These are phyloP conservation scores for Lodderomyces metapsilosis DNA, from an alignment of 1,139 yeast genomes.

Conservation along the genomic window DNA sequence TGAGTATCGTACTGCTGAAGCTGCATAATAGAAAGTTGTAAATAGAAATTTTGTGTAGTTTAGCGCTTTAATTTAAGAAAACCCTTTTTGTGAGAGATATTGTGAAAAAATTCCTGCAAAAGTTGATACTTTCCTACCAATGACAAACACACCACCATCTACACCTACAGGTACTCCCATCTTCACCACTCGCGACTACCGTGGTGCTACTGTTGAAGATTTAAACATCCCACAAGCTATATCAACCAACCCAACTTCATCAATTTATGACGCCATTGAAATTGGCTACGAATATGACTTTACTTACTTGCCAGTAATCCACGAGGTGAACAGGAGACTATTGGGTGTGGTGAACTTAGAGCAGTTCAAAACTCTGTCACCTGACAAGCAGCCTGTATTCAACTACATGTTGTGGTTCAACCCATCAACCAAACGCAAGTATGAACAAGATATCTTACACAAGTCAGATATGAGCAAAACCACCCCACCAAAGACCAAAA, in stretches of 20 bases:
- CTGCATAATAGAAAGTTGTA: slow-evolving; percentile 37
- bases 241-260: slow-evolving; percentile 52
- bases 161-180: slow-evolving; percentile 3
- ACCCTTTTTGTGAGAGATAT: no score
- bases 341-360: slow-evolving; percentile 59
- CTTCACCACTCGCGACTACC: slow-evolving; percentile 39
- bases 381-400: slow-evolving; percentile 29
- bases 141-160: neutral
- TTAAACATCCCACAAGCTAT: slow-evolving; percentile 62
- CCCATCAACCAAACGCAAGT: slow-evolving; percentile 34
- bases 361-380: slow-evolving; percentile 28
- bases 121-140: neutral
- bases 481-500: slow-evolving; percentile 27
- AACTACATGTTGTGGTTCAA: slow-evolving; percentile 47
- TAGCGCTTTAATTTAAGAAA: no score
- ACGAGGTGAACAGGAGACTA: slow-evolving; percentile 46
- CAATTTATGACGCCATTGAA: slow-evolving; percentile 46
- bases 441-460: slow-evolving; percentile 20
- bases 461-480: slow-evolving; percentile 4
- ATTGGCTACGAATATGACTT: slow-evolving; percentile 57
- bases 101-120: no score
- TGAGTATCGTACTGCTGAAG: slow-evolving; percentile 43
- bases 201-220: slow-evolving; percentile 61
- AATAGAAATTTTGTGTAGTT: no score
- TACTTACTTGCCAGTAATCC: slow-evolving; percentile 58